Base-by-base conservation (phyloP, 345 rosid genomes). In the Eucalyptus paniculata region DNA sequence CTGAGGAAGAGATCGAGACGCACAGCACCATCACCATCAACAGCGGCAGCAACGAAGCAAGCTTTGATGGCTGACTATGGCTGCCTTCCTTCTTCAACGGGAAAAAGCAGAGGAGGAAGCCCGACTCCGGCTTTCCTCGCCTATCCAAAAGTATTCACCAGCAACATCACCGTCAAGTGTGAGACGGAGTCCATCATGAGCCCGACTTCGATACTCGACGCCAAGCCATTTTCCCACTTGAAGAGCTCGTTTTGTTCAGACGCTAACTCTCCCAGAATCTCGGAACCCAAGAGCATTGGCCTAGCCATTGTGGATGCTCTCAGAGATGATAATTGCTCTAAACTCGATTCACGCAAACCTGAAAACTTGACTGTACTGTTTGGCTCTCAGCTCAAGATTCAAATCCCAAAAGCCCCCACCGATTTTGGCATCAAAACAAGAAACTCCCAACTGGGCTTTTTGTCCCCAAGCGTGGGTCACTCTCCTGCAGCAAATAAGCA, bases 371-470 rank as follows among this genome's bases (percentile, higher is more conserved):
- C 89, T 87, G 93, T 97, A 83, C 88, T 96, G 19, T 95, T 96
- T 92, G 99, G 99, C 47, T 97, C 99, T 19, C 96, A 94, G 87
- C 93, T 96, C 28, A 96, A 94, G 93, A 91, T 97, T 93, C 99
- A 97, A 92, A 94, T 96, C 91, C 96, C 97, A 10, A 92, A 56
- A 88, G 92, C 96, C 32, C 92, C 98, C 6, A 91, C 93, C 45
- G 98, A 97, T 42, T 97, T 94, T 62, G 98, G 98, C 12, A 92
- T 91, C 90, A 96, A 95, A 88, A 96, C 97, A 32, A 95, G 92
- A 89, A 94, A 88, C 72, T 90, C 94, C 87, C 94, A 93, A 47
- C 65, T 91, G 89, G 88, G 91, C 49, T 37, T 77, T 77, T 77
- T 21, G 83, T 37, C 47, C 47, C 83, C 28, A 37, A 77, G 83